These are phyloP conservation scores for Cajanus cajan DNA, from an alignment of 306 rosid genomes.

Conservation along the genomic window DNA sequence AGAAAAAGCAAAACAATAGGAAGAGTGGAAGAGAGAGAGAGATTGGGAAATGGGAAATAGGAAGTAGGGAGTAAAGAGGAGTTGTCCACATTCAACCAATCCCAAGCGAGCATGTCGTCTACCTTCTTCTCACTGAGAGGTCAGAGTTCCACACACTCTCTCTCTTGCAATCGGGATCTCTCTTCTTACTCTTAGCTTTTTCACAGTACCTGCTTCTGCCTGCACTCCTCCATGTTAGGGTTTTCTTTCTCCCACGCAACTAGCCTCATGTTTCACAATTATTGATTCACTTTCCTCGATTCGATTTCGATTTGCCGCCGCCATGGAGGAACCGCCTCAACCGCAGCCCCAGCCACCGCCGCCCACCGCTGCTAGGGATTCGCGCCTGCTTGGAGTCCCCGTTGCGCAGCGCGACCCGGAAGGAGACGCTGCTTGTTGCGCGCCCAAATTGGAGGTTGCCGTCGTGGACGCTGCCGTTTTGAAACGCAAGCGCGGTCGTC, in stretches of 20 bases:
- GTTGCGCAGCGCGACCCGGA: not conserved
- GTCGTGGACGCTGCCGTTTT: constrained; percentile 34
- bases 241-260: constrained; percentile 32
- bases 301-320: not conserved
- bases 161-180: constrained; percentile 19
- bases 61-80: not conserved
- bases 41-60: too few species aligned
- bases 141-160: constrained; percentile 29
- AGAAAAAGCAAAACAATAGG: not conserved
- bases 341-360: not conserved
- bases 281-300: constrained; percentile 10
- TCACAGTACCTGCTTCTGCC: constrained; percentile 10
- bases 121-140: constrained; percentile 1
- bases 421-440: not conserved
- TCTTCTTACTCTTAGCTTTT: not conserved
- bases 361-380: constrained; percentile 20
- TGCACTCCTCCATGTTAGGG: constrained; percentile 46
- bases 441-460: constrained; percentile 24
- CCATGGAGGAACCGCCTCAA: constrained; percentile 36
- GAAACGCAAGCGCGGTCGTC: constrained; percentile 78
- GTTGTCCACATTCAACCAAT: constrained; percentile 41
- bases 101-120: constrained; percentile 35
- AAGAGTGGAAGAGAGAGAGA: not conserved
- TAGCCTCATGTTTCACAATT: constrained; percentile 27
- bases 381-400: constrained; percentile 40